Conservation (phyloP, 305 asterid genomes). For the Andrographis paniculata region DNA sequence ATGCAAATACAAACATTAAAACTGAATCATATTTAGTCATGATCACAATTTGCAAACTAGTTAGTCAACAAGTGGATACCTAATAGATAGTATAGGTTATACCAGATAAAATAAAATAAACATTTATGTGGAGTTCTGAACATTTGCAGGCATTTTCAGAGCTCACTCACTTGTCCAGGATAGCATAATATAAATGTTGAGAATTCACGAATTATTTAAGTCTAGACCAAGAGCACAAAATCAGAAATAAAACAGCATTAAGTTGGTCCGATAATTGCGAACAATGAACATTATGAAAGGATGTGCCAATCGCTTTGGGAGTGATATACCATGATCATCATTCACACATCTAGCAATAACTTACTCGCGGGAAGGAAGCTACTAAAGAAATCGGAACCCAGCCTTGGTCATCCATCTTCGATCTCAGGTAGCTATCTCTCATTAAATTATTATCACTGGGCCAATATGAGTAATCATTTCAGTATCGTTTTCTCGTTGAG, state of each 20-base stretch:
- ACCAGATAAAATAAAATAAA: too few relatives aligned
- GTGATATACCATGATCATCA: not conserved
- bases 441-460: constrained; percentile 71
- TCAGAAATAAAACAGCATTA: not conserved
- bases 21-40: too few relatives aligned
- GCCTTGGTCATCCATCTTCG: constrained; percentile 73
- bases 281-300: constrained; percentile 4
- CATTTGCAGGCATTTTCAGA: not conserved
- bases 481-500: not conserved
- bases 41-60: too few relatives aligned
- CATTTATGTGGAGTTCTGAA: too few relatives aligned
- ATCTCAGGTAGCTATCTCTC: constrained; percentile 56
- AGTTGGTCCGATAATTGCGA: not conserved
- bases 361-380: constrained; percentile 80
- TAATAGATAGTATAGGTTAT: too few relatives aligned
- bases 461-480: constrained; percentile 15
- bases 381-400: constrained; percentile 72
- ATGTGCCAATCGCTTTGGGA: not conserved
- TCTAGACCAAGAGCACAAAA: not conserved
- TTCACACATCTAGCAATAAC: constrained; percentile 17
- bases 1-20: too few relatives aligned
- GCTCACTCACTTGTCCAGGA: constrained; percentile 12
- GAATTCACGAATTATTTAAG: not conserved
- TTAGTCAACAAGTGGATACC: too few relatives aligned
- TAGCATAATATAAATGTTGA: constrained; percentile 7